Evolutionary conservation across 73 alveolate species (phyloP).

Genomic region (Paramecium bursaria): DNA sequence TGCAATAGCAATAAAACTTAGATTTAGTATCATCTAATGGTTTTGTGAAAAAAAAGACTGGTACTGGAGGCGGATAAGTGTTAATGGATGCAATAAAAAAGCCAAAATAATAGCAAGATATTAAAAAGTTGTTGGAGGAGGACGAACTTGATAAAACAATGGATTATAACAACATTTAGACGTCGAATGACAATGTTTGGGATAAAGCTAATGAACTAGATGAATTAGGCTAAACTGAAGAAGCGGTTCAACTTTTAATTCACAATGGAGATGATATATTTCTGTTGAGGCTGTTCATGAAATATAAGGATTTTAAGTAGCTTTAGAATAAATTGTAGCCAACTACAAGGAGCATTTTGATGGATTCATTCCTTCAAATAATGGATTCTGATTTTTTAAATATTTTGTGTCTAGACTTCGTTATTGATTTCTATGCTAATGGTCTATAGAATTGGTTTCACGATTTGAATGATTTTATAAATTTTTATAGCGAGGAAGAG

Average conservation of each 20-base stretch:
- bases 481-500: too few species aligned
- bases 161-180: conserved; percentile 24
- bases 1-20: not conserved
- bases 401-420: conserved; percentile 29
- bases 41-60: conserved; percentile 44
- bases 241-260: conserved; percentile 29
- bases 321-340: not conserved
- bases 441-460: too few species aligned
- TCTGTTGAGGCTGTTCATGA: conserved; percentile 37
- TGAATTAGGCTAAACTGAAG: conserved; percentile 1
- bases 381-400: conserved; percentile 51
- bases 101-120: conserved; percentile 18
- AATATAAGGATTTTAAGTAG: not conserved
- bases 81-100: not conserved
- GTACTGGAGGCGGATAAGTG: conserved; percentile 46
- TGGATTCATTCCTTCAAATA: conserved; percentile 20
- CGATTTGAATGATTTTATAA: too few species aligned
- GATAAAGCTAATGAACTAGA: conserved; percentile 22
- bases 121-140: not conserved
- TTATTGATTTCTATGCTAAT: too few species aligned
- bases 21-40: not conserved
- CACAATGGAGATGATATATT: conserved; percentile 50
- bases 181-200: conserved; percentile 25
- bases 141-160: conserved; percentile 25
- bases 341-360: not conserved